phyloP scores from a whole-genome alignment of 192 early-diverging fungal species.

The Piromyces finnis region DNA sequence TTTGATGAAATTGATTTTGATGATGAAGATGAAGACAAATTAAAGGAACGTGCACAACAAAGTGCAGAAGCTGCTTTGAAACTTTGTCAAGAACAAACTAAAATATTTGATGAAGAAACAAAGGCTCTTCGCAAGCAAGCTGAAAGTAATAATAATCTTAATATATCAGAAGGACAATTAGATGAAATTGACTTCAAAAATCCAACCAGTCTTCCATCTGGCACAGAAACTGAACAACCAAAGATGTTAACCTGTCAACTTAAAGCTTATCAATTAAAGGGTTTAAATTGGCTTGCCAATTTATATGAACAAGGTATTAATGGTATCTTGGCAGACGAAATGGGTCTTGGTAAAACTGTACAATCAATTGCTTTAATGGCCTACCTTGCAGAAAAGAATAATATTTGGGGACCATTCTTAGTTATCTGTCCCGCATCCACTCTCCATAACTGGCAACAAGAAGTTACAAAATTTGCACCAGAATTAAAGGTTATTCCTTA shows the following conservation, averaged over 20 bases:
- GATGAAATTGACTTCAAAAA: constrained; percentile 77
- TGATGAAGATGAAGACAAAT: constrained; percentile 46
- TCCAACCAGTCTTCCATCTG: constrained; percentile 50
- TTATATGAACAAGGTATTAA: constrained; percentile 82
- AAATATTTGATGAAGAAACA: constrained; percentile 45
- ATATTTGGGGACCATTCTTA: constrained; percentile 82
- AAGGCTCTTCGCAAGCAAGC: constrained; percentile 11
- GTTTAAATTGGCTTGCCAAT: constrained; percentile 69
- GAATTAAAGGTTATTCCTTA: constrained; percentile 68
- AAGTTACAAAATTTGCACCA: constrained; percentile 64
- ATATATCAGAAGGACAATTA: constrained; percentile 15
- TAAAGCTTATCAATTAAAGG: constrained; percentile 67
- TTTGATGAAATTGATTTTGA: constrained; percentile 63
- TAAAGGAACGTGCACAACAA: constrained; percentile 47
- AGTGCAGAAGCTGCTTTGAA: constrained; percentile 62
- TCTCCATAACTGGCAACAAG: constrained; percentile 85
- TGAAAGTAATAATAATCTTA: constrained; percentile 10
- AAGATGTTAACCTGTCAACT: constrained; percentile 70
- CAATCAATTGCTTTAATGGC: constrained; percentile 82
- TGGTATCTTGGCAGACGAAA: constrained; percentile 77
- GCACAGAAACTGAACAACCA: constrained; percentile 60
- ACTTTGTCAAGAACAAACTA: constrained; percentile 41
- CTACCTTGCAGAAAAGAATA: constrained; percentile 65
- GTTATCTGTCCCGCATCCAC: constrained; percentile 78
- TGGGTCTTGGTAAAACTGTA: constrained; percentile 75